A percentile compares a stretch with the other conserved stretches of the same genome.
Conservation (phyloP, 2,329 filamentous ascomycete species). For the Hymenoscyphus infarciens region DNA sequence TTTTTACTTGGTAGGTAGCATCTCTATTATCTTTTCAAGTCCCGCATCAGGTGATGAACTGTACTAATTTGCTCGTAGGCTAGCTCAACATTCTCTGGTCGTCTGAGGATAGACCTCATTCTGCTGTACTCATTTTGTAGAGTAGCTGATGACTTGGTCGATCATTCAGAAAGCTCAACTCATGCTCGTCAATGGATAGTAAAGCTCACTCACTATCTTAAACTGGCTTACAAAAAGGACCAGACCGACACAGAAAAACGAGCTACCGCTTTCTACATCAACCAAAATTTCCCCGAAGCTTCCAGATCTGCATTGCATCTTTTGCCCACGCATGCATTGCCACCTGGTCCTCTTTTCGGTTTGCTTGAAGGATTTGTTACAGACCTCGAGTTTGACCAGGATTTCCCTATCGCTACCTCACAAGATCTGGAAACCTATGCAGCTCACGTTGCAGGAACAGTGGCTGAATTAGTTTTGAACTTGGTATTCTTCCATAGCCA, state of each 20-base stretch:
- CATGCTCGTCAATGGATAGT: slow-evolving; percentile 57
- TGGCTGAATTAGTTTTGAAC: slow-evolving; percentile 65
- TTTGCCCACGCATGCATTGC: slow-evolving; percentile 55
- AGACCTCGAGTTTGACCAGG: slow-evolving; percentile 54
- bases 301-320: slow-evolving; percentile 49
- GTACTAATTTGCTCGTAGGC: slow-evolving; percentile 37
- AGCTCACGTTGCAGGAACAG: slow-evolving; percentile 67
- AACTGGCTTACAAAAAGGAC: slow-evolving; percentile 45
- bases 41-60: neutral
- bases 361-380: slow-evolving; percentile 66
- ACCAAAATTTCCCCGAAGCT: slow-evolving; percentile 30
- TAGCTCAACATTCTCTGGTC: slow-evolving; percentile 64
- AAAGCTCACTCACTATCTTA: slow-evolving; percentile 55
- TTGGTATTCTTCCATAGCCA: slow-evolving; percentile 58
- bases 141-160: slow-evolving; percentile 69
- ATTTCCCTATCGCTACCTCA: slow-evolving; percentile 53
- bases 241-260: slow-evolving; percentile 26
- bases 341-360: slow-evolving; percentile 56
- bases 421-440: slow-evolving; percentile 60
- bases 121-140: slow-evolving; percentile 67
- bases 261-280: slow-evolving; percentile 22
- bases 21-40: neutral
- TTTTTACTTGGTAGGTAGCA: slow-evolving; percentile 53
- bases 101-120: slow-evolving; percentile 64
- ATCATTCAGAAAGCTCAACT: slow-evolving; percentile 52